phyloP scores from a whole-genome alignment of 176 grass and related monocot genomes.

The Paspalum vaginatum region DNA sequence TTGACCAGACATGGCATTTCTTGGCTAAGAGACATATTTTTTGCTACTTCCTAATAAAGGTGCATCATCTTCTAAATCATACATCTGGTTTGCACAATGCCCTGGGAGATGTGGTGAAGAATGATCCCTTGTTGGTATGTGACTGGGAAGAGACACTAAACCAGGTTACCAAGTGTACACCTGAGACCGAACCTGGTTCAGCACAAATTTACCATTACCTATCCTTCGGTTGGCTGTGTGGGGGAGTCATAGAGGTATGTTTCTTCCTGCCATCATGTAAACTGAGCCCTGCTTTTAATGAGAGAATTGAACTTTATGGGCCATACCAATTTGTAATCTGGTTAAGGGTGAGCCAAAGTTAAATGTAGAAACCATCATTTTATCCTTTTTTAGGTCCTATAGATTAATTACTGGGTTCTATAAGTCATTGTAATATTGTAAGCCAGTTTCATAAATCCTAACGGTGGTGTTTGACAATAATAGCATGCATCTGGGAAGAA shows the following conservation, averaged over 20 bases:
- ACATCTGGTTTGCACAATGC: constrained; percentile 90
- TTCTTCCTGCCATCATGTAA: constrained; percentile 6
- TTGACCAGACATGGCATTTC: constrained; percentile 13
- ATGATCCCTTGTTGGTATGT: constrained; percentile 71
- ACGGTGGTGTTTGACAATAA: constrained; percentile 43
- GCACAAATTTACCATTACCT: constrained; percentile 88
- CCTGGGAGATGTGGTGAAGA: constrained; percentile 67
- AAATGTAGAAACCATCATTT: neutral
- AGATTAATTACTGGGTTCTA: neutral
- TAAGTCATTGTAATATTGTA: constrained; percentile 4
- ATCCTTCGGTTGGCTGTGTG: constrained; percentile 98
- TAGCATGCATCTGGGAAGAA: constrained; percentile 92
- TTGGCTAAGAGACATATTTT: constrained; percentile 17
- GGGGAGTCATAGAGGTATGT: constrained; percentile 90
- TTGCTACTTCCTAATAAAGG: constrained; percentile 55
- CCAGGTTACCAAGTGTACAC: constrained; percentile 52
- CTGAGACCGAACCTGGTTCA: constrained; percentile 86
- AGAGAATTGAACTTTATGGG: neutral
- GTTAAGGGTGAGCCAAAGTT: neutral
- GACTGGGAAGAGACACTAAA: constrained; percentile 86
- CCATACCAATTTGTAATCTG: neutral
- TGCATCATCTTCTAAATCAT: constrained; percentile 94
- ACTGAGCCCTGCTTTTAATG: neutral
- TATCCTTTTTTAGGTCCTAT: neutral
- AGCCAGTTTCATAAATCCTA: constrained; percentile 28